Evolutionary conservation across 2,329 filamentous ascomycete genomes (phyloP).

Genomic region (Didymella sp.): DNA sequence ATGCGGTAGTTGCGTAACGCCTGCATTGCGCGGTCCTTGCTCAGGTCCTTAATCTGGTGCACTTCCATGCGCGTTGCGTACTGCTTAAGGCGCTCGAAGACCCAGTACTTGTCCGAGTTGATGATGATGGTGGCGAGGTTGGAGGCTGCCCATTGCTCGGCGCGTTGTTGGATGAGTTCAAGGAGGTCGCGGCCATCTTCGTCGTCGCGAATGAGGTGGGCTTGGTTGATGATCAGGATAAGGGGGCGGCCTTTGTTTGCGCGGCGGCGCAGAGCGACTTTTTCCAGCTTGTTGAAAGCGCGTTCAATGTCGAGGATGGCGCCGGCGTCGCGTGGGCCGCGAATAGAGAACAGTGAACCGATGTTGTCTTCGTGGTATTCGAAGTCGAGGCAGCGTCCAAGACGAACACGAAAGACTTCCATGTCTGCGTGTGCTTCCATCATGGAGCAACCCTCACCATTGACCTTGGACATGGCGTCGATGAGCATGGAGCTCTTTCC

Average conservation of each 20-base stretch:
- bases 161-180: slow-evolving; percentile 92
- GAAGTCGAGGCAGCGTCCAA: slow-evolving; percentile 93
- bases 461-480: slow-evolving; percentile 90
- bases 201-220: slow-evolving; percentile 89
- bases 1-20: slow-evolving; percentile 82
- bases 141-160: slow-evolving; percentile 94
- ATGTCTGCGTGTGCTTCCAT: slow-evolving; percentile 94
- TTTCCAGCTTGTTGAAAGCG: slow-evolving; percentile 97
- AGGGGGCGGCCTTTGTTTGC: slow-evolving; percentile 70
- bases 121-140: slow-evolving; percentile 92
- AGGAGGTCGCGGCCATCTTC: slow-evolving; percentile 92
- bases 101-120: slow-evolving; percentile 98
- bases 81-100: slow-evolving; percentile 92
- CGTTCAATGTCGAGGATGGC: slow-evolving; percentile 94
- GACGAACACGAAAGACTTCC: slow-evolving; percentile 90
- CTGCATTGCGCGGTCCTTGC: slow-evolving; percentile 76
- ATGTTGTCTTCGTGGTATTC: slow-evolving; percentile 99
- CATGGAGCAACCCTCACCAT: slow-evolving; percentile 91
- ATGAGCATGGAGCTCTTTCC: slow-evolving; percentile 97
- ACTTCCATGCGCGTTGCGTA: slow-evolving; percentile 95
- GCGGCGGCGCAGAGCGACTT: slow-evolving; percentile 80
- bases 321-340: slow-evolving; percentile 88
- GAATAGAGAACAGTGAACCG: slow-evolving; percentile 92
- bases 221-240: slow-evolving; percentile 92
- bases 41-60: slow-evolving; percentile 81